Evolutionary conservation across 1,284 basidiomycete genomes (phyloP), one percentile per base, ranked within the genome.

Genomic region (Marasmius tenuissimus): DNA sequence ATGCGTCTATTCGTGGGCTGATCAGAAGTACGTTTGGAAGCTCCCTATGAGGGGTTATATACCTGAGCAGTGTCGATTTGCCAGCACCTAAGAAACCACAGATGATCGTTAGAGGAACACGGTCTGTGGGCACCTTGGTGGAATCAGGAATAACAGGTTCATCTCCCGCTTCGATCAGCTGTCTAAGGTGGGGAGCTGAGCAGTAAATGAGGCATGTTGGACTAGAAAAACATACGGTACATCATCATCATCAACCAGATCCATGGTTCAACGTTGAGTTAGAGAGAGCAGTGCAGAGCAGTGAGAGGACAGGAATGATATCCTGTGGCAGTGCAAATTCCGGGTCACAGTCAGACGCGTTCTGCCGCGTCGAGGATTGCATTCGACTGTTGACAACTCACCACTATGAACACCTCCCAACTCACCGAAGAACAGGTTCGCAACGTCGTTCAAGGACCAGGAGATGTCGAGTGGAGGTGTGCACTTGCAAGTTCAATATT

Each of bases 61-160:
- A 87, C 89, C 84, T 87, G 61, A 98, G 82, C 40, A 97, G 77
- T 0, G 95, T 96, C 7, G 93, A 94, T 77, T 97, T 97, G 39
- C 95, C 95, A 14, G 91, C 90, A 42, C 95, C 95, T 3, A 97
- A 83, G 69, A 96, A 97, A 5, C 96, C 96, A 61, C 91, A 94
- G 60, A 97, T 91, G 63, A 97, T 89, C 4, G 94, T 97, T 20
- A 96, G 83, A 18, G 94, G 94, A 3, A 96, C 91, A 58, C 86
- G 76, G 20, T 34, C 16, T 16, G 50, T 35, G 9, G 50, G 35
- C 34, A 37, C 37, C 11, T n/a, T 66, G 65, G 34, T 59, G 27
- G 16, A 63, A 47, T 47, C 45, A 47, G 45, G 45, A 47, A 47
- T 47, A 20, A 47, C 45, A 57, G 51, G 48, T 61, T 53, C 37